Percentiles rank a stretch among this genome's conserved stretches.
Evolutionary conservation across 2,329 filamentous ascomycete species (phyloP).

Genomic region (Fusarium odoratissimum): DNA sequence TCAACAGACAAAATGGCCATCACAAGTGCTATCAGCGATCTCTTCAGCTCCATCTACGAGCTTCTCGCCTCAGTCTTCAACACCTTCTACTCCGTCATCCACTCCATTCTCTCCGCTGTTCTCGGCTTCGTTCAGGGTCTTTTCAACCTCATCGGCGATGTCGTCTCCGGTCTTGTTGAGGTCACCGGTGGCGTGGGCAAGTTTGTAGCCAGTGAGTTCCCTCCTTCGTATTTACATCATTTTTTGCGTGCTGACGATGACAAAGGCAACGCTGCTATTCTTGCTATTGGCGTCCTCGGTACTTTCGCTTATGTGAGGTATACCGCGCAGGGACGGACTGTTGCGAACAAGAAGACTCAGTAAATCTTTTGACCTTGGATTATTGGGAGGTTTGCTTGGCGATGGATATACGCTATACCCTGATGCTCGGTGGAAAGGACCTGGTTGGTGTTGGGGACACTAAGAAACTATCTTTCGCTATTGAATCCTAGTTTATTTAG

Average conservation of each 20-base stretch:
- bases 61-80: constrained; percentile 53
- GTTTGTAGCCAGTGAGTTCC: constrained; percentile 52
- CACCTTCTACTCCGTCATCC: constrained; percentile 50
- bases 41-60: constrained; percentile 57
- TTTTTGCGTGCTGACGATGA: neutral
- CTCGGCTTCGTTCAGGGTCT: constrained; percentile 53
- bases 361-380: constrained; percentile 11
- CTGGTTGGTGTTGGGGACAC: neutral
- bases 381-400: neutral
- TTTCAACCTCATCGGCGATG: constrained; percentile 51
- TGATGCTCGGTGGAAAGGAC: neutral
- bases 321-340: constrained; percentile 46
- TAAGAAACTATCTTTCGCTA: neutral
- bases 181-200: constrained; percentile 54
- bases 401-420: constrained; percentile 31
- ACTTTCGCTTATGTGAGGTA: constrained; percentile 51
- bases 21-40: constrained; percentile 51
- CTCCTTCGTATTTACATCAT: neutral
- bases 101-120: constrained; percentile 49
- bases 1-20: constrained; percentile 47
- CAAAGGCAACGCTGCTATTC: constrained; percentile 52
- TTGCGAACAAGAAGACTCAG: constrained; percentile 49
- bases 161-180: constrained; percentile 52
- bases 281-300: constrained; percentile 49
- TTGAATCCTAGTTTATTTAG: neutral